Evolutionary conservation across 164 flowering plant species (phyloP).

Genomic region (Annona squamosa): DNA sequence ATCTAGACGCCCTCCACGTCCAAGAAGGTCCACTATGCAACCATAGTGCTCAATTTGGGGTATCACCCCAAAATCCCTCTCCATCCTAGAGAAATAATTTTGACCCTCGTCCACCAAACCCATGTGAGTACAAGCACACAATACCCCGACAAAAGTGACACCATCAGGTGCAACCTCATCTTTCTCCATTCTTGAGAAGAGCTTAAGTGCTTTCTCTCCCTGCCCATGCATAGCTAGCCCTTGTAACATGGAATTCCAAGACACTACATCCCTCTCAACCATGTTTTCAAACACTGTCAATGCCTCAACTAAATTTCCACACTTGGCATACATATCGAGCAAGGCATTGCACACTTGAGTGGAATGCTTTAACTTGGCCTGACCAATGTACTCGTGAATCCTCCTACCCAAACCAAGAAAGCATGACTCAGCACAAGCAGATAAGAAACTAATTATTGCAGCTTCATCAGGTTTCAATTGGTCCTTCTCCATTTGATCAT

Average conservation of each 20-base stretch:
- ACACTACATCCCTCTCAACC: conserved; percentile 45
- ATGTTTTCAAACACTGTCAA: conserved; percentile 37
- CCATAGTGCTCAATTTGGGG: conserved; percentile 28
- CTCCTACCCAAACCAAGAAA: conserved; percentile 54
- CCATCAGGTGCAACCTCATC: conserved; percentile 34
- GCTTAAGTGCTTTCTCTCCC: conserved; percentile 37
- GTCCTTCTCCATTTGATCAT: conserved; percentile 42
- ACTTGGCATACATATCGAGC: conserved; percentile 82
- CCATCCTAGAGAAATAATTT: conserved; percentile 19
- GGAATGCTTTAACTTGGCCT: conserved; percentile 27
- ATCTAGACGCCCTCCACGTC: conserved; percentile 17
- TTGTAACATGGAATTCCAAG: conserved; percentile 77
- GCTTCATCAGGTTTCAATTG: conserved; percentile 47
- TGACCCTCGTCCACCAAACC: conserved; percentile 21
- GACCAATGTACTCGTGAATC: conserved; percentile 44
- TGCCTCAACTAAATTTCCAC: conserved; percentile 57
- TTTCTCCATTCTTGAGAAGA: conserved; percentile 37
- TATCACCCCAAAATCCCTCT: conserved; percentile 27
- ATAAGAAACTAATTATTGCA: conserved; percentile 48
- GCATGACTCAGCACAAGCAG: conserved; percentile 79
- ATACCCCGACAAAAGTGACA: conserved; percentile 21
- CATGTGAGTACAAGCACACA: conserved; percentile 20
- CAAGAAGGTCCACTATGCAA: conserved; percentile 29
- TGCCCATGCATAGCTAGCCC: conserved; percentile 73
- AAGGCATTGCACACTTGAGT: conserved; percentile 51